Percentiles rank a stretch among this genome's conserved stretches.
Conservation (phyloP, 2,329 filamentous ascomycete genomes). For the Fusarium sp. region DNA sequence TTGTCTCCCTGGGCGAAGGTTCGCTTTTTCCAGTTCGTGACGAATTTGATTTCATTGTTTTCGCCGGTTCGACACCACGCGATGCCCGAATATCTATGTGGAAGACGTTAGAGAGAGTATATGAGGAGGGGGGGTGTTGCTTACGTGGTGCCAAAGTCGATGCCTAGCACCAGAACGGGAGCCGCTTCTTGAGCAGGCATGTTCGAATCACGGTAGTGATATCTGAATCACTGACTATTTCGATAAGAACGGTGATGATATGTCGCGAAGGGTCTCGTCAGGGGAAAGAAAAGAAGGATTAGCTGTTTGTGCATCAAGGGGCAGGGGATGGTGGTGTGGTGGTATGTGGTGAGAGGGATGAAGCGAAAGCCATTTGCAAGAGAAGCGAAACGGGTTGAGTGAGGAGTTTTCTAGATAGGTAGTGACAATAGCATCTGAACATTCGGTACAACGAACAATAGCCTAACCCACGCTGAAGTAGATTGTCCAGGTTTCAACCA, state of each 20-base stretch:
- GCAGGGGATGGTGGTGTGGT: background rate
- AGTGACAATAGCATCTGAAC: background rate
- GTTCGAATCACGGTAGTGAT: background rate
- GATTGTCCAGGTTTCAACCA: background rate
- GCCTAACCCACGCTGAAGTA: background rate
- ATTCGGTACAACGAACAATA: background rate
- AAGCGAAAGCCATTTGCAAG: background rate
- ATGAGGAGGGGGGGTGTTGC: background rate
- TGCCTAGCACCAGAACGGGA: slow-evolving; percentile 22
- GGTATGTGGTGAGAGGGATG: background rate
- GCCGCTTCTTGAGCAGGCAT: background rate
- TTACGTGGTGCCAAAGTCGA: slow-evolving; percentile 36
- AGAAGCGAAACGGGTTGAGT: background rate
- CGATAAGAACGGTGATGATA: background rate
- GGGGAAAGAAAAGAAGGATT: background rate
- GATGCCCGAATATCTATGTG: slow-evolving; percentile 54
- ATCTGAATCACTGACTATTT: background rate
- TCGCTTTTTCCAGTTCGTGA: slow-evolving; percentile 48
- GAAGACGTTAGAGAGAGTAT: background rate
- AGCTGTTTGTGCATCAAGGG: background rate
- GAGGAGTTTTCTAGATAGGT: no score
- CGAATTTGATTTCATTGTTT: slow-evolving; percentile 44
- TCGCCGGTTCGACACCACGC: slow-evolving; percentile 50
- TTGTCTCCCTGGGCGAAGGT: slow-evolving; percentile 44
- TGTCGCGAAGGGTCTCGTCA: background rate